Percentiles rank a stretch among this genome's conserved stretches.
Conservation (phyloP, 441 rosid genomes). For the Croton laevigatus region DNA sequence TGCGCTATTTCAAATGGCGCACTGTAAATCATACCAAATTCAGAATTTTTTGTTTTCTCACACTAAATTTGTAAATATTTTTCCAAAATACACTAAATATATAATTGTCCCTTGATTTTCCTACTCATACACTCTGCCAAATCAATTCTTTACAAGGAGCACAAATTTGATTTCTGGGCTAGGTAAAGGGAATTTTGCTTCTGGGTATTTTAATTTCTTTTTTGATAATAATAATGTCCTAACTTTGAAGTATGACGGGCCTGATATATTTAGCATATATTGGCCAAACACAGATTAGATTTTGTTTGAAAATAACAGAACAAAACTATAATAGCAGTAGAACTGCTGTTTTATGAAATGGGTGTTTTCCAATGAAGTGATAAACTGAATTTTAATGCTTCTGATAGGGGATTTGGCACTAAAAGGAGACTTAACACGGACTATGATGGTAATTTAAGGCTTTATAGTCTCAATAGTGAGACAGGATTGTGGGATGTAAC, state of each 20-base stretch:
- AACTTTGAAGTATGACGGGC: slow-evolving; percentile 39
- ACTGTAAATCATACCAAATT: no score
- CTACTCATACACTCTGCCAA: slow-evolving; percentile 51
- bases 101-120: no score
- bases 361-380: slow-evolving; percentile 46
- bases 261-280: slow-evolving; percentile 42
- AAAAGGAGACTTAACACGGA: slow-evolving; percentile 41
- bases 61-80: no score
- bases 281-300: slow-evolving; percentile 33
- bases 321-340: slow-evolving; percentile 38
- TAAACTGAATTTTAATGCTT: slow-evolving; percentile 30
- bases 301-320: slow-evolving; percentile 23
- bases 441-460: slow-evolving; percentile 47
- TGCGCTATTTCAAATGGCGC: no score
- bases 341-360: slow-evolving; percentile 31
- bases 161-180: slow-evolving; percentile 30
- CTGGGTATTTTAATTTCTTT: slow-evolving; percentile 33
- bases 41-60: no score
- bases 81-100: no score
- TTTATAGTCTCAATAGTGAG: slow-evolving; percentile 32
- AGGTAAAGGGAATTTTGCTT: slow-evolving; percentile 24
- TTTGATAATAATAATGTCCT: slow-evolving; percentile 45
- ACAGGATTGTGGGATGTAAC: slow-evolving; percentile 31
- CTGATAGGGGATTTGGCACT: slow-evolving; percentile 30
- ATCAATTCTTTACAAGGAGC: slow-evolving; percentile 31